Percentiles rank a stretch among this genome's conserved stretches.
These are phyloP conservation scores for Ascocoryne sarcoides DNA, from an alignment of 2,329 filamentous ascomycete species.

Conservation along the genomic window DNA sequence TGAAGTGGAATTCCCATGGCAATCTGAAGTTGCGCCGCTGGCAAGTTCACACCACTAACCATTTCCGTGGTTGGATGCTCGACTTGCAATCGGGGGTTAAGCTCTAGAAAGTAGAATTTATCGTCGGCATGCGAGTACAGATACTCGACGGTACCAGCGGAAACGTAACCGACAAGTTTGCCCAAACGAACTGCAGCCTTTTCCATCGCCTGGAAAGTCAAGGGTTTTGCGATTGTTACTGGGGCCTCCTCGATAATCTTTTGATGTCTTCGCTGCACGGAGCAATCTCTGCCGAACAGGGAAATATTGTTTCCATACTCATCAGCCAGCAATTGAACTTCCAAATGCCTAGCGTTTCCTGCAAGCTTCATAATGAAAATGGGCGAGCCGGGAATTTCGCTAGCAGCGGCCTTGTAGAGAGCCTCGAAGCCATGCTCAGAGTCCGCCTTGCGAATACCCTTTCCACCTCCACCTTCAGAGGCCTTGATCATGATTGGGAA, in stretches of 20 bases:
- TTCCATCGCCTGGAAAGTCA: constrained; percentile 94
- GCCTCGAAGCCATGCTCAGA: constrained; percentile 74
- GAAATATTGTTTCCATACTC: constrained; percentile 99
- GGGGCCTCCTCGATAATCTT: constrained; percentile 99
- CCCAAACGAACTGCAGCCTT: constrained; percentile 90
- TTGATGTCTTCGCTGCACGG: constrained; percentile 94
- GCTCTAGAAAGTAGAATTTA: constrained; percentile 98
- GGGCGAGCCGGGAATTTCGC: constrained; percentile 94
- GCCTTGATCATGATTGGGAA: constrained; percentile 99
- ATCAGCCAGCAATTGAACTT: constrained; percentile 94
- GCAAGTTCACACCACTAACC: constrained; percentile 96
- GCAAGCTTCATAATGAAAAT: constrained; percentile 99
- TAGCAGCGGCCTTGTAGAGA: constrained; percentile 91
- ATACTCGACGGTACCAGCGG: constrained; percentile 97
- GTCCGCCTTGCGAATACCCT: constrained; percentile 95
- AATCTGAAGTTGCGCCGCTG: constrained; percentile 94
- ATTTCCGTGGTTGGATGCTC: constrained; percentile 99
- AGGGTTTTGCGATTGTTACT: constrained; percentile 84
- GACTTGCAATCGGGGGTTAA: constrained; percentile 98
- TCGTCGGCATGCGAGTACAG: constrained; percentile 96
- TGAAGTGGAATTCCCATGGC: constrained; percentile 97
- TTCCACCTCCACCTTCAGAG: constrained; percentile 98
- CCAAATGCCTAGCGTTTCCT: constrained; percentile 90
- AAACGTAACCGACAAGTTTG: constrained; percentile 93
- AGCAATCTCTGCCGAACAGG: constrained; percentile 96